phyloP scores from a whole-genome alignment of 1,284 basidiomycete species.

The Puccinia sorghi region DNA sequence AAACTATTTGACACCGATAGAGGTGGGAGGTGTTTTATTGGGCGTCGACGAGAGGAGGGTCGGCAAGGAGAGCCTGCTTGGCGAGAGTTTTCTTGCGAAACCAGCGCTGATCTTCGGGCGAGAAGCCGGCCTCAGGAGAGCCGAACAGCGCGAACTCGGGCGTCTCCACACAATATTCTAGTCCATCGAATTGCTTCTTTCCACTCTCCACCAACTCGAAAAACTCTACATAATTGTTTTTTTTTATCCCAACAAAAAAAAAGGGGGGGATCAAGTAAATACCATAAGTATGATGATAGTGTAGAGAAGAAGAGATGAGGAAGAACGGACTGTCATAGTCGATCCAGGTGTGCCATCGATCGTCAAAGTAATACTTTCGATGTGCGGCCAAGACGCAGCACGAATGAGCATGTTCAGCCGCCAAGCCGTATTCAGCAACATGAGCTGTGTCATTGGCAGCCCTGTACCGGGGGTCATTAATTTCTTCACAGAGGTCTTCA shows the following conservation, averaged over 20 bases:
- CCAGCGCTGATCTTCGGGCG: constrained; percentile 50
- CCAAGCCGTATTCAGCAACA: constrained; percentile 41
- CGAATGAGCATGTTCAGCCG: constrained; percentile 50
- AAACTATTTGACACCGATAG: no score
- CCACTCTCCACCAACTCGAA: constrained; percentile 48
- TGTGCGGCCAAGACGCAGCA: constrained; percentile 51
- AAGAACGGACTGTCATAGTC: constrained; percentile 49
- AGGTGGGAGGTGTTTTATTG: no score
- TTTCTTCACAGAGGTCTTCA: constrained; percentile 31
- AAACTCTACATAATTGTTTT: constrained; percentile 47
- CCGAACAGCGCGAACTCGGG: constrained; percentile 50
- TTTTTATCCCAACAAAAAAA: not conserved
- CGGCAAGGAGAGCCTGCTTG: not conserved
- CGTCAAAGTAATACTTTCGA: constrained; percentile 46
- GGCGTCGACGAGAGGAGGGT: not conserved
- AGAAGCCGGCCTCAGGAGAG: constrained; percentile 50
- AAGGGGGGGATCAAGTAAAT: no score
- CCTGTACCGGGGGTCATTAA: constrained; percentile 4
- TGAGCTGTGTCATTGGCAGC: not conserved
- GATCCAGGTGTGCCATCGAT: constrained; percentile 51
- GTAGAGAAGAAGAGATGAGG: not conserved
- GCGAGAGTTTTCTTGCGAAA: constrained; percentile 27
- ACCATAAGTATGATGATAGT: no score
- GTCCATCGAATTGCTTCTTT: constrained; percentile 32
- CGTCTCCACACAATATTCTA: constrained; percentile 40